Evolutionary conservation across 116 monocot species (phyloP), one percentile per base, ranked within the genome.

Genomic region (Papilionanthe hybrid): DNA sequence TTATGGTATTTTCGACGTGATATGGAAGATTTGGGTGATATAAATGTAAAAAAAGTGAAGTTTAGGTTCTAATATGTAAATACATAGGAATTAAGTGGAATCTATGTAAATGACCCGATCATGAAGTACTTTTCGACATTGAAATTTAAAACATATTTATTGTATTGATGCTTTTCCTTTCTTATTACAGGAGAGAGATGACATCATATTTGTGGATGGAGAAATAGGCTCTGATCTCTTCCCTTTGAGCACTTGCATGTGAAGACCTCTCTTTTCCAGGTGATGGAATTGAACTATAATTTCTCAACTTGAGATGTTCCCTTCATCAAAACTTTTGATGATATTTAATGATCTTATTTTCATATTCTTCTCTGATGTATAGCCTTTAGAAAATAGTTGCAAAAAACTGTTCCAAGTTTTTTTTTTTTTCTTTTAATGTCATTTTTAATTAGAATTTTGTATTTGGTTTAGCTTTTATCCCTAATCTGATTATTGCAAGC

Each of bases 221-320:
- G 75, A 75, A 49, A 25, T 75, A 20, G 75, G 75, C 75, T 75
- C 75, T 13, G 75, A 75, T 27, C 49, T 75, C 75, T 75, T 75
- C 15, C 13, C 49, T 49, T 28, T 75, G 75, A 75, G 75, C 75
- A 75, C 75, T 49, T 75, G 75, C 75, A 75, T 75, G 75, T 75
- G 75, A 75, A 75, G 10, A 50, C 23, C 44, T 37, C 19, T 44
- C 0, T 44, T 73, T 43, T 9, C n/a, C 41, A 5, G 73, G 6
- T 22, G 44, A 7, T 69, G n/a, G 73, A 73, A n/a, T 9, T 73
- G 22, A 19, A 73, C 44, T 9, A 73, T 20, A 44, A 5, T 9
- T 8, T 72, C 72, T 72, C 72, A 42, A 72, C 72, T 72, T 20
- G 72, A 73, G 73, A 73, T 18, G 44, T 42, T 44, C 22, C 41